Base-by-base conservation (phyloP, 345 rosid species). In the Euclidium syriacum region DNA sequence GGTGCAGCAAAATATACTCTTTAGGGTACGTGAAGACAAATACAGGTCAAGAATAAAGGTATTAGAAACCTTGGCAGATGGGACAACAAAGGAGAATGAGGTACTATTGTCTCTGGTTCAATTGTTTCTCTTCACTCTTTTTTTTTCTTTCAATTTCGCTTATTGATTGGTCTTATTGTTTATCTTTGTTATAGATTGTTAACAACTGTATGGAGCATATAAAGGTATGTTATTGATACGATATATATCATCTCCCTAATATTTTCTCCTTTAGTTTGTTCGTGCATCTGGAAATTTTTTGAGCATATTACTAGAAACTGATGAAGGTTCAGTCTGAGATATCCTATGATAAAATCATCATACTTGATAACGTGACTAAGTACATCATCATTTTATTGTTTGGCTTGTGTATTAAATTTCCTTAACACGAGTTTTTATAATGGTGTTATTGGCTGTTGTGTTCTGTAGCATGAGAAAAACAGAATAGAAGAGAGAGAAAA, bases 21-120 rank as follows among this genome's bases (percentile, higher is more conserved):
- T 72, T 58, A 80, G 77, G 65, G 80, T 71, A 60, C 86, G 84
- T 47, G 85, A 85, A 41, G 95, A 83, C 62, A 94, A 84, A 79
- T 87, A 79, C 71, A 89, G 78, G 60, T 80, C 88, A 57, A 86
- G 78, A 75, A 74, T 85, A 40, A 84, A 74, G 72, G 85, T 78
- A 17, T 78, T 90, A 56, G 99, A 90, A 73, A 81, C 96, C 70
- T 79, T 94, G 49, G 85, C 76, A 51, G 75, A 77, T 58, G 97
- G 97, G 65, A 67, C 84, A 32, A 65, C 80, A 41, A 82, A 81
- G 72, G 99, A 94, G 77, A 80, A 85, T 36, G 83, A 80, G 92
- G 99, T 94, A 71, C 12, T 62, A 55, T 32, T 41, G 38, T 61
- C 44, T 73, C 36, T 69, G n/a, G 33, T 40, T 56, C 56, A 35